Evolutionary conservation across 495 filamentous ascomycete species (phyloP).

Genomic region (Aspergillus affinis): DNA sequence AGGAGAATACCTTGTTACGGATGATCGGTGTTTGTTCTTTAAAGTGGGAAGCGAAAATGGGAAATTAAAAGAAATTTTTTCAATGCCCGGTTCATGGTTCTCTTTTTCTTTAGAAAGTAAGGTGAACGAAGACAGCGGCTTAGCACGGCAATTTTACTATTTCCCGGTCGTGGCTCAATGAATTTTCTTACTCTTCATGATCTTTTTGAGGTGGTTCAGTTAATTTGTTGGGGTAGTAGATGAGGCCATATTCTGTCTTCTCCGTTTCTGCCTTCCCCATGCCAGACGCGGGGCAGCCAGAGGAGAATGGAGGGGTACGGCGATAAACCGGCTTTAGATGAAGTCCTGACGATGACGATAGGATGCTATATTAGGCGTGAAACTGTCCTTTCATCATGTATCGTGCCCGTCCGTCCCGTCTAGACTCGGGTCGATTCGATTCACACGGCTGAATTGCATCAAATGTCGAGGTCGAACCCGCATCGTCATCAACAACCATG

Average conservation of each 20-base stretch:
- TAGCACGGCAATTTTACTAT: not conserved
- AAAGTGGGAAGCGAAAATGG: conserved; percentile 39
- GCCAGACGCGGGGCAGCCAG: not conserved
- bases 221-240: too few species aligned
- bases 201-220: not conserved
- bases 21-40: conserved; percentile 44
- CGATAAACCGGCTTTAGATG: too few species aligned
- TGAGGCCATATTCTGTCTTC: too few species aligned
- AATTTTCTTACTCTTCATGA: conserved; percentile 6
- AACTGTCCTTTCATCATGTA: not conserved
- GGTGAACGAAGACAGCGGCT: conserved; percentile 23
- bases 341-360: not conserved
- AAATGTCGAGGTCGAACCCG: too few species aligned
- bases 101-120: conserved; percentile 14
- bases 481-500: not conserved
- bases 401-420: not conserved
- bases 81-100: conserved; percentile 25
- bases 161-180: conserved; percentile 3
- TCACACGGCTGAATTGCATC: too few species aligned
- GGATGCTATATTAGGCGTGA: not conserved
- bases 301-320: not conserved
- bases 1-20: not conserved
- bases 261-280: too few species aligned
- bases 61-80: conserved; percentile 29
- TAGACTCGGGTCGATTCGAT: not conserved